Base-by-base conservation (phyloP, 2,329 filamentous ascomycete genomes). In the Botrytis hyacinthi region DNA sequence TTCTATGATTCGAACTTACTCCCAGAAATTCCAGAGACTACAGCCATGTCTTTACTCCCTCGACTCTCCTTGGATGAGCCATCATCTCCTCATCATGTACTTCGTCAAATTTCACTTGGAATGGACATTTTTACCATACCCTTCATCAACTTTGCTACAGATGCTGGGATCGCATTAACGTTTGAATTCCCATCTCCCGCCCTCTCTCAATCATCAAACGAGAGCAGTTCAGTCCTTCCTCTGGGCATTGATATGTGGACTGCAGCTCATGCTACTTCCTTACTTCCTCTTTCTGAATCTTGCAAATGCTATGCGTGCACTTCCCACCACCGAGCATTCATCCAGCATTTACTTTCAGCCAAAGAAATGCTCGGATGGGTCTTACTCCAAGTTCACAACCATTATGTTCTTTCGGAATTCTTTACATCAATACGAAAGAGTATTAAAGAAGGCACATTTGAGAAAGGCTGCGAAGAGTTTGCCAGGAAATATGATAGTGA, bases 341-440 rank as follows among this genome's bases (percentile, higher is more conserved):
- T 99, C 51, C 92, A 94, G 76, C 96, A 99, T 82, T 87, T 98
- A 1, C 88, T 99, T 9, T 87, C 89, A 65, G 94, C 96, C 0
- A 97, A 95, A 80, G 96, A 99, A 83, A 98, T 99, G 96, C 89
- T 98, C 7, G 95, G 92, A 37, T 99, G 96, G 96, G 93, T 92
- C 0, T 86, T 99, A 12, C 86, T 99, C 12, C 95, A 98, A 81
- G 87, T 97, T 5, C 96, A 99, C 83, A 99, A 99, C 81, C 91
- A 97, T 81, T 87, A 90, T 75, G 83, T 92, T 12, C 82, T 97
- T 71, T 87, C 88, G 63, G 79, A 83, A 0, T 97, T 98, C 84
- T 97, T 98, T 81, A 82, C 84, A 0, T 87, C 86, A 0, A 85
- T 97, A 10, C 89, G 95, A 32, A 80, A 82, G 2, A 90, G 89